A percentile compares a stretch with the other conserved stretches of the same genome.
Evolutionary conservation across 495 filamentous ascomycete genomes (phyloP).

Genomic region (Cercophora sp.): DNA sequence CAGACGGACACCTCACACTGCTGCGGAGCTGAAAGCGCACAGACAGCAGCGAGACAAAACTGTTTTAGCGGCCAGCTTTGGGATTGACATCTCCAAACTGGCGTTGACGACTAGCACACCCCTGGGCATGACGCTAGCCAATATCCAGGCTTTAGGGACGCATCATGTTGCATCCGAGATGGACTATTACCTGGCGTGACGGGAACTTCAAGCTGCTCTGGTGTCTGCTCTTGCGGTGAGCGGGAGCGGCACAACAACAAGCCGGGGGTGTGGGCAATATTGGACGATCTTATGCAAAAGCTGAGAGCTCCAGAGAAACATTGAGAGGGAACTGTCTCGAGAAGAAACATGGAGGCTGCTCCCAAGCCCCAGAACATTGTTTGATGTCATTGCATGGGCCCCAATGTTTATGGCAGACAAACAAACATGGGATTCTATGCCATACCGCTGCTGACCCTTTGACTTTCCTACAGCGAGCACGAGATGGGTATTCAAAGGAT

Average conservation of each 20-base stretch:
- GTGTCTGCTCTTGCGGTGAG: conserved; percentile 12
- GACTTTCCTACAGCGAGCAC: too few relatives aligned
- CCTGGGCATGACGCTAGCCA: background rate
- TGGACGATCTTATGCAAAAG: conserved; percentile 7
- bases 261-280: conserved; percentile 6
- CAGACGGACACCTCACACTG: too few relatives aligned
- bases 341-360: too few relatives aligned
- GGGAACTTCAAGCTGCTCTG: conserved; percentile 1
- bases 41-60: background rate
- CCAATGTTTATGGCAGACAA: too few relatives aligned
- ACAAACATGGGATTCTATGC: too few relatives aligned
- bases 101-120: conserved; percentile 12
- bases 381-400: background rate
- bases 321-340: background rate
- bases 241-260: conserved; percentile 3
- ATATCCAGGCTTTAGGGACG: conserved; percentile 13
- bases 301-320: background rate
- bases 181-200: conserved; percentile 9
- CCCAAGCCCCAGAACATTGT: background rate
- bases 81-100: conserved; percentile 12
- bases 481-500: too few relatives aligned
- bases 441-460: too few relatives aligned
- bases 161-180: conserved; percentile 23
- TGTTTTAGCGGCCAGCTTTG: background rate
- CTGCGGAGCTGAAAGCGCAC: background rate